Conservation (phyloP, 2,329 filamentous ascomycete species). For the Beauveria brongniartii region DNA sequence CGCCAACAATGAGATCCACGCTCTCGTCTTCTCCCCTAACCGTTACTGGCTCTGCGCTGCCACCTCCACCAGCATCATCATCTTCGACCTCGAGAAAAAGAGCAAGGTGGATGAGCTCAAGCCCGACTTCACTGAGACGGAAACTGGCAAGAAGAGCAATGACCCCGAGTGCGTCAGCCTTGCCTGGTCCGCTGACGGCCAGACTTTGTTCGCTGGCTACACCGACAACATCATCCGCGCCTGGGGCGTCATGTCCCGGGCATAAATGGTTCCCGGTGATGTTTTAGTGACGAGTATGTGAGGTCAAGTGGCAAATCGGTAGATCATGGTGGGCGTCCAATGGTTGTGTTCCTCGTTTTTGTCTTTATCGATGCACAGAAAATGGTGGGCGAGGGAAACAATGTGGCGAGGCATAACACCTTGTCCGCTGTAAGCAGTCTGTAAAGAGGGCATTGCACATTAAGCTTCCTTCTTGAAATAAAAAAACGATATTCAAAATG, state of each 20-base stretch:
- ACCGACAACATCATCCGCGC: conserved; percentile 99
- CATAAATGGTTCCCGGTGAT: conserved; percentile 41
- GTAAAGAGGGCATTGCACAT: conserved; percentile 30
- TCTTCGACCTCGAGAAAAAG: conserved; percentile 99
- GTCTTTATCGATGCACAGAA: conserved; percentile 33
- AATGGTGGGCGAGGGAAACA: conserved; percentile 25
- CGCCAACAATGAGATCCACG: conserved; percentile 99
- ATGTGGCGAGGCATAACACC: conserved; percentile 29
- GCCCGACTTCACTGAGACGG: conserved; percentile 91
- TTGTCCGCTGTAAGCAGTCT: conserved; percentile 31
- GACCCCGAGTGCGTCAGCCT: conserved; percentile 97
- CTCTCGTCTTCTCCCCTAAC: conserved; percentile 99
- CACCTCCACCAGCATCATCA: conserved; percentile 96
- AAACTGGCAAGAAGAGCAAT: conserved; percentile 97
- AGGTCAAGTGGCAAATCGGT: conserved; percentile 20
- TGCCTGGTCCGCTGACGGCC: conserved; percentile 96
- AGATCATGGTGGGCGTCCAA: conserved; percentile 40
- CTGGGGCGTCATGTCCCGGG: conserved; percentile 95
- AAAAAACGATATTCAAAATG: conserved; percentile 20
- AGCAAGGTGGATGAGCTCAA: conserved; percentile 99
- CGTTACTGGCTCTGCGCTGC: conserved; percentile 99
- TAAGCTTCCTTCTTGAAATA: conserved; percentile 32
- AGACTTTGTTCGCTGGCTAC: conserved; percentile 99
- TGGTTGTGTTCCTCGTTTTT: conserved; percentile 38
- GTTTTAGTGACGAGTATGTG: conserved; percentile 19